Evolutionary conservation across 2,329 filamentous ascomycete genomes (phyloP).

Genomic region (Periconia macrospinosa): DNA sequence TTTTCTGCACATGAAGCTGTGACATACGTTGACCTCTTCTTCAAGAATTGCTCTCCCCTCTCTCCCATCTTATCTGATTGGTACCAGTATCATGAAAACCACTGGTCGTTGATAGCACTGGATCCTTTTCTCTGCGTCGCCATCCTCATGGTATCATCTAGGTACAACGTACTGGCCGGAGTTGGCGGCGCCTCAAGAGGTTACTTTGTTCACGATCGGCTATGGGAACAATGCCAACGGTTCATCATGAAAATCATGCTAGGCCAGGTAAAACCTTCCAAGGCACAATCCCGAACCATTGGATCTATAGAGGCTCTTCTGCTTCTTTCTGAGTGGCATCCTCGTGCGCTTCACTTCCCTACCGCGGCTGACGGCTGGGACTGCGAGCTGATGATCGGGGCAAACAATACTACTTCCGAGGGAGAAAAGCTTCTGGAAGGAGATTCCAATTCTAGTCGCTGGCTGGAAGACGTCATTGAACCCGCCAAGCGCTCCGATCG

Average conservation of each 20-base stretch:
- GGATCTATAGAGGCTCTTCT: slow-evolving; percentile 58
- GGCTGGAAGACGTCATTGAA: slow-evolving; percentile 58
- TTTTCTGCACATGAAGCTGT: slow-evolving; percentile 58
- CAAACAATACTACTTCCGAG: slow-evolving; percentile 43
- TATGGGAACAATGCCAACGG: slow-evolving; percentile 59
- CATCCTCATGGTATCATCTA: slow-evolving; percentile 59
- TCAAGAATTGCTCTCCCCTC: slow-evolving; percentile 54
- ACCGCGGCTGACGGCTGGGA: slow-evolving; percentile 60
- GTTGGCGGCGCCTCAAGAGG: slow-evolving; percentile 50
- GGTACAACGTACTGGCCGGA: slow-evolving; percentile 48
- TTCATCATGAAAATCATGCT: slow-evolving; percentile 57
- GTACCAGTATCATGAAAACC: slow-evolving; percentile 53
- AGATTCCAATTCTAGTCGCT: slow-evolving; percentile 45
- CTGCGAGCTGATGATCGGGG: slow-evolving; percentile 52
- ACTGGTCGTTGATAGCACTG: slow-evolving; percentile 52
- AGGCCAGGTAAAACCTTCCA: slow-evolving; percentile 56
- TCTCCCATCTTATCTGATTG: slow-evolving; percentile 56
- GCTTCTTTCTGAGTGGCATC: slow-evolving; percentile 61
- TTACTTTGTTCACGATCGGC: slow-evolving; percentile 56
- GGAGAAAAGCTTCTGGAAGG: slow-evolving; percentile 37
- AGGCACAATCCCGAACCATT: slow-evolving; percentile 53
- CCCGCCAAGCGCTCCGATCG: slow-evolving; percentile 58
- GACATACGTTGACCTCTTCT: slow-evolving; percentile 57
- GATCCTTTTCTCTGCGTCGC: slow-evolving; percentile 58
- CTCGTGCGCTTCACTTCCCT: slow-evolving; percentile 57